Percentiles rank a stretch among this genome's conserved stretches.
These are phyloP conservation scores for Tetrahymena thermophila DNA, from an alignment of 73 alveolate genomes.

Conservation along the genomic window DNA sequence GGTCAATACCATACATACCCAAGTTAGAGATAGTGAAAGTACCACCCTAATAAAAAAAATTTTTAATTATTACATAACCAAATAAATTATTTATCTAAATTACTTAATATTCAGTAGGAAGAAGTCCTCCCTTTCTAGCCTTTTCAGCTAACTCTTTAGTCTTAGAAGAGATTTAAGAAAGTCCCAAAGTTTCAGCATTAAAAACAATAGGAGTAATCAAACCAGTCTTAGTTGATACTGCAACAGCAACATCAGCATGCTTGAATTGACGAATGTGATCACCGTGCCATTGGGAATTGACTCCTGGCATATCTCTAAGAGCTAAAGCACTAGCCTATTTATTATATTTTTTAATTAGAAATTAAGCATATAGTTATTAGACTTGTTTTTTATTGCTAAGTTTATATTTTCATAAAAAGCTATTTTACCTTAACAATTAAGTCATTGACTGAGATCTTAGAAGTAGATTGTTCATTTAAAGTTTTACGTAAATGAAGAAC, in stretches of 20 bases:
- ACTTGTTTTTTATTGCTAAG: too few relatives aligned
- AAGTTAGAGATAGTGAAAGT: constrained; percentile 70
- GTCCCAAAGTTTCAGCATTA: constrained; percentile 63
- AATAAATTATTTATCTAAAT: not conserved
- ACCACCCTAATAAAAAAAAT: constrained; percentile 48
- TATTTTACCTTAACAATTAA: constrained; percentile 52
- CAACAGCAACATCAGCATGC: constrained; percentile 69
- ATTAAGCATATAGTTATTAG: too few relatives aligned
- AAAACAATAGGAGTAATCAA: constrained; percentile 67
- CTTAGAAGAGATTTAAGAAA: constrained; percentile 59
- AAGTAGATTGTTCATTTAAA: constrained; percentile 46
- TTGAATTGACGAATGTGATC: constrained; percentile 57
- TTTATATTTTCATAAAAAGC: not conserved
- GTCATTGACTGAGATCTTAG: constrained; percentile 72
- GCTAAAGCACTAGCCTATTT: constrained; percentile 57
- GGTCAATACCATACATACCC: constrained; percentile 72
- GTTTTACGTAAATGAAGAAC: constrained; percentile 50
- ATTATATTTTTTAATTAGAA: not conserved
- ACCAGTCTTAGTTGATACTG: constrained; percentile 68
- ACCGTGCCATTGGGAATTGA: constrained; percentile 70
- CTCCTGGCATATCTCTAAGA: constrained; percentile 59
- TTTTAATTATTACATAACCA: not conserved
- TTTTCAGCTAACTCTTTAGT: constrained; percentile 65
- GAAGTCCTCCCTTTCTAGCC: constrained; percentile 63
- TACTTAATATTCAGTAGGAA: constrained; percentile 38